A percentile compares a stretch with the other conserved stretches of the same genome.
Conservation (phyloP, 495 filamentous ascomycete species). For the Xylaria intraflava region DNA sequence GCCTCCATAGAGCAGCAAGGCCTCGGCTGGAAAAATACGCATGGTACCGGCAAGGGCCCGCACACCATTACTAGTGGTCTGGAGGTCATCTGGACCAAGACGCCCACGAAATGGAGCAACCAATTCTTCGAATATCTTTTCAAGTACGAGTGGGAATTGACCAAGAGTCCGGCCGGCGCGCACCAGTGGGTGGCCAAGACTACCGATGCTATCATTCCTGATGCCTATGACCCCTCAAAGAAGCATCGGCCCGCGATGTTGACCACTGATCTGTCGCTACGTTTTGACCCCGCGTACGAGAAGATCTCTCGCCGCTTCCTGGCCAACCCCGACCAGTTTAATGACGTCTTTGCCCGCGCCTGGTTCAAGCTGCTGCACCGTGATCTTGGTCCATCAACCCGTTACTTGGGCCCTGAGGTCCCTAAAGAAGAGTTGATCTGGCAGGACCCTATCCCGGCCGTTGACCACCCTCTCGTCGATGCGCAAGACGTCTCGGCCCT, state of each 20-base stretch:
- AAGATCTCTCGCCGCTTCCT: conserved; percentile 65
- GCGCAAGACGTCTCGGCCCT: conserved; percentile 51
- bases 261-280: conserved; percentile 63
- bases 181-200: conserved; percentile 69
- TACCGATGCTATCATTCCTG: conserved; percentile 56
- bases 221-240: conserved; percentile 56
- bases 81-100: conserved; percentile 68
- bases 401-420: conserved; percentile 64
- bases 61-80: conserved; percentile 66
- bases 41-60: conserved; percentile 53
- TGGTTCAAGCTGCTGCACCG: conserved; percentile 77
- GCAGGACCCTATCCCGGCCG: conserved; percentile 58
- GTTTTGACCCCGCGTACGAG: conserved; percentile 61
- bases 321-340: conserved; percentile 56
- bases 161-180: conserved; percentile 65
- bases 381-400: conserved; percentile 61
- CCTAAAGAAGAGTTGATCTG: conserved; percentile 56
- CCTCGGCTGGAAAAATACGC: conserved; percentile 57
- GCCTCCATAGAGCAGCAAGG: conserved; percentile 57
- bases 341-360: conserved; percentile 58
- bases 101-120: conserved; percentile 62
- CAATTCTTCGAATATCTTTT: conserved; percentile 64
- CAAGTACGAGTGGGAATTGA: conserved; percentile 69
- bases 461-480: conserved; percentile 50
- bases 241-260: conserved; percentile 64